phyloP scores from a whole-genome alignment of 83 land plant species.

The Picea abies region DNA sequence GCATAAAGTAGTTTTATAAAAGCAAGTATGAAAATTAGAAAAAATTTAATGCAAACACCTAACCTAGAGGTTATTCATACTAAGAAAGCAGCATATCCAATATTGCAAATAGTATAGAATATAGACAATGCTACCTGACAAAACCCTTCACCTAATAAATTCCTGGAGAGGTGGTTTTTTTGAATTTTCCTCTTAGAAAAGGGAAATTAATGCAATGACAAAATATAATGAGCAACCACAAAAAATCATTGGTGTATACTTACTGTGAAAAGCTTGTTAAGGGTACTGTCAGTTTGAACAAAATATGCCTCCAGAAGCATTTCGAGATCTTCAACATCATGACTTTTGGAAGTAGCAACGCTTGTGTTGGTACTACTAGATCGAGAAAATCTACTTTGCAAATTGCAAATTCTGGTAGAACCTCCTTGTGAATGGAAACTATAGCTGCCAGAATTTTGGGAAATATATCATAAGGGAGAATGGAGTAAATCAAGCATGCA shows the following conservation, averaged over 20 bases:
- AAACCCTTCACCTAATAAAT: no score
- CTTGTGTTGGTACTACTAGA: conserved; percentile 15
- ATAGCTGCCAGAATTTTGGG: not conserved
- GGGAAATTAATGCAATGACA: no score
- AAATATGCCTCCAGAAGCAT: conserved; percentile 35
- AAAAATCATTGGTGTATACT: conserved; percentile 6
- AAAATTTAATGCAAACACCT: no score
- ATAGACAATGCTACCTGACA: no score
- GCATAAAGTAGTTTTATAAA: no score
- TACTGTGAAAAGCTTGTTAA: conserved; percentile 33
- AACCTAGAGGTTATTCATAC: no score
- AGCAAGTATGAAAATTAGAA: no score
- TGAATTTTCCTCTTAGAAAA: no score
- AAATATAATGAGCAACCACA: no score
- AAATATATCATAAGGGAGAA: not conserved
- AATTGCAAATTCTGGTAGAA: not conserved
- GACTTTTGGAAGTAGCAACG: conserved; percentile 5
- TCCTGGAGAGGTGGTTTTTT: no score
- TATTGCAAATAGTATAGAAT: no score
- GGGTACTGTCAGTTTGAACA: conserved; percentile 32
- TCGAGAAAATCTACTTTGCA: conserved; percentile 1
- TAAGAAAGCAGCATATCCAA: no score
- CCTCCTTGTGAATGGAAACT: not conserved
- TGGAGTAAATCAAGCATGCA: not conserved
- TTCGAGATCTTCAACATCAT: conserved; percentile 32